Evolutionary conservation across 108 stramenopile genomes (phyloP).

Genomic region (Tribonema minus): DNA sequence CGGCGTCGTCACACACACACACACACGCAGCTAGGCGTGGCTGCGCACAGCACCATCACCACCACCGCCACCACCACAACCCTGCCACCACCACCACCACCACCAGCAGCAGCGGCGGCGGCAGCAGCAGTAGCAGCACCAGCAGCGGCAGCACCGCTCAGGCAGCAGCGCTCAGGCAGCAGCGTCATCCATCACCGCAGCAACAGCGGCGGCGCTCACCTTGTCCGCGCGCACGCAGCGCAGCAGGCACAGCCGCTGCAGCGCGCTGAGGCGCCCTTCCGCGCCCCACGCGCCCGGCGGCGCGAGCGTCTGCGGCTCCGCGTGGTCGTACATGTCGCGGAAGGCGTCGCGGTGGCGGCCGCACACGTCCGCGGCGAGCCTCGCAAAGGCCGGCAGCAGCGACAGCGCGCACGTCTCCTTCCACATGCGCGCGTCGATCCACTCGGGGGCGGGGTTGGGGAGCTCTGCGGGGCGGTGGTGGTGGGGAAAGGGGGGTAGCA

Average conservation of each 20-base stretch:
- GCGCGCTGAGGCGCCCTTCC: constrained; percentile 4
- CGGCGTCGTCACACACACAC: too few relatives aligned
- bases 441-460: constrained; percentile 54
- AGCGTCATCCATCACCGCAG: not conserved
- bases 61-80: too few relatives aligned
- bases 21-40: too few relatives aligned
- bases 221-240: constrained; percentile 57
- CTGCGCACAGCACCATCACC: too few relatives aligned
- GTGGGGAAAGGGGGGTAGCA: too few relatives aligned
- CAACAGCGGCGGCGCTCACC: not conserved
- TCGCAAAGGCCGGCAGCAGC: constrained; percentile 39
- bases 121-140: too few relatives aligned
- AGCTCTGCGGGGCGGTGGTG: too few relatives aligned
- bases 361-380: constrained; percentile 24
- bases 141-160: too few relatives aligned
- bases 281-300: constrained; percentile 36
- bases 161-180: too few relatives aligned
- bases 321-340: constrained; percentile 49
- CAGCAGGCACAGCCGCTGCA: constrained; percentile 54
- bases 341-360: constrained; percentile 15
- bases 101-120: too few relatives aligned
- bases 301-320: constrained; percentile 39
- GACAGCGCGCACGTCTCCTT: constrained; percentile 46
- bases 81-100: too few relatives aligned
- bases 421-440: constrained; percentile 61